These are phyloP conservation scores for Parmelia sp. DNA, from an alignment of 495 filamentous ascomycete species.

Conservation along the genomic window DNA sequence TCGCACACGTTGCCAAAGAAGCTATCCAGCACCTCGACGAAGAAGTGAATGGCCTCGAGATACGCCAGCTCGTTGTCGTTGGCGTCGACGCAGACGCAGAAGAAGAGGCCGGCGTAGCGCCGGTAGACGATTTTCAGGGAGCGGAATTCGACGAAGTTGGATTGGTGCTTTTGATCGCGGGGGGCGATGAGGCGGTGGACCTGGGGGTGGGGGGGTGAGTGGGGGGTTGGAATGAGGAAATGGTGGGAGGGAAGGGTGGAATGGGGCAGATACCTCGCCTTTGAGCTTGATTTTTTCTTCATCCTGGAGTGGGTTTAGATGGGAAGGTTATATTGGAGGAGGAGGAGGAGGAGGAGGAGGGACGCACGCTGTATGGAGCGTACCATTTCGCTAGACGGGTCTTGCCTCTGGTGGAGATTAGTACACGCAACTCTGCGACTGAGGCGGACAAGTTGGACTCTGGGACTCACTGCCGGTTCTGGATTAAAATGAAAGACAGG, in stretches of 20 bases:
- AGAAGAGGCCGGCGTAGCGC: constrained; percentile 94
- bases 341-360: background rate
- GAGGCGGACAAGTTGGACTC: too few relatives aligned
- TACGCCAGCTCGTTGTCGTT: constrained; percentile 98
- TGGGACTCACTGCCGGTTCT: constrained; percentile 80
- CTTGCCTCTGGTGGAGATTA: constrained; percentile 66
- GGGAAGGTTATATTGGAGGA: background rate
- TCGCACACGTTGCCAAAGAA: constrained; percentile 99
- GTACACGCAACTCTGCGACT: constrained; percentile 16
- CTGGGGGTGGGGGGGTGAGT: constrained; percentile 39
- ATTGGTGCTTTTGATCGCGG: constrained; percentile 97
- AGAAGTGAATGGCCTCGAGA: constrained; percentile 97
- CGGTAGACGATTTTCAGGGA: constrained; percentile 94
- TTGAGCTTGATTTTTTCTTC: constrained; percentile 96
- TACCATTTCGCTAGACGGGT: constrained; percentile 99
- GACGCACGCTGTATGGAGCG: constrained; percentile 76
- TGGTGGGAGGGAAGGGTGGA: background rate
- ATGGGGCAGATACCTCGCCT: constrained; percentile 54
- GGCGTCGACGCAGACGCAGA: constrained; percentile 97
- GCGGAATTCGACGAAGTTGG: constrained; percentile 92
- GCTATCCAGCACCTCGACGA: constrained; percentile 94
- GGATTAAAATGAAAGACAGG: constrained; percentile 91
- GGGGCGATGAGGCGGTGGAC: constrained; percentile 96
- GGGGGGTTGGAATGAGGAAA: constrained; percentile 19
- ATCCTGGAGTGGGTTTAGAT: constrained; percentile 45